Conservation (phyloP, 2,329 filamentous ascomycete species). For the Fusarium pininemorale region DNA sequence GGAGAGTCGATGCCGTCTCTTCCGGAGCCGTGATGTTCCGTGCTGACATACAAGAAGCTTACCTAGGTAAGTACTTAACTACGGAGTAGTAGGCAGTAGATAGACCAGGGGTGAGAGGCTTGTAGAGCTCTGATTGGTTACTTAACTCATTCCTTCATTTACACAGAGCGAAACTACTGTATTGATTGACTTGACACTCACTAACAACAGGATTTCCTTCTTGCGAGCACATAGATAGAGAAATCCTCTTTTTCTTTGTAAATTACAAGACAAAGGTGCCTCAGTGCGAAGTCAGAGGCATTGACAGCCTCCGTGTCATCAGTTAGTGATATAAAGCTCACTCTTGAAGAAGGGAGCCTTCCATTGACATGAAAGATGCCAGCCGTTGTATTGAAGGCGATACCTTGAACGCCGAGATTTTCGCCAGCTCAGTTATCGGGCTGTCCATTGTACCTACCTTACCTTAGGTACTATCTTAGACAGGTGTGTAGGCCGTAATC, state of each 20-base stretch:
- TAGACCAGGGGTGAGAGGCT: constrained; percentile 1
- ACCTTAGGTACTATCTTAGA: background rate
- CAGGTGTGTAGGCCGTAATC: background rate
- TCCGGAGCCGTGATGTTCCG: constrained; percentile 37
- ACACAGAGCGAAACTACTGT: background rate
- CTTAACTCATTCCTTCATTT: background rate
- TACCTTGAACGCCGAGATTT: background rate
- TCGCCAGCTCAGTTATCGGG: background rate
- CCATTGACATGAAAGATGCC: background rate
- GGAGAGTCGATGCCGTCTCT: constrained; percentile 18
- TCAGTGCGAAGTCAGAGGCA: background rate
- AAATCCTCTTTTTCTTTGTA: background rate
- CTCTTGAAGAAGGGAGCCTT: background rate
- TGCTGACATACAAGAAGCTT: constrained; percentile 12
- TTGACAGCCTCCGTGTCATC: background rate
- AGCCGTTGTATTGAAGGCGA: too few species aligned
- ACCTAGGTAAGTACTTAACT: background rate
- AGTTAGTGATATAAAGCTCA: background rate
- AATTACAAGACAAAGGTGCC: background rate
- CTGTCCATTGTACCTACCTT: background rate
- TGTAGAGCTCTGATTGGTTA: constrained; percentile 13
- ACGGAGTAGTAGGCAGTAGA: background rate
- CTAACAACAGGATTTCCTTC: background rate
- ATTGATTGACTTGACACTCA: background rate
- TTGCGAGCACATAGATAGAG: background rate